Percentiles rank a stretch among this genome's conserved stretches.
These are phyloP conservation scores for Melanomma pulvis-pyrius DNA, from an alignment of 495 filamentous ascomycete species.

Conservation along the genomic window DNA sequence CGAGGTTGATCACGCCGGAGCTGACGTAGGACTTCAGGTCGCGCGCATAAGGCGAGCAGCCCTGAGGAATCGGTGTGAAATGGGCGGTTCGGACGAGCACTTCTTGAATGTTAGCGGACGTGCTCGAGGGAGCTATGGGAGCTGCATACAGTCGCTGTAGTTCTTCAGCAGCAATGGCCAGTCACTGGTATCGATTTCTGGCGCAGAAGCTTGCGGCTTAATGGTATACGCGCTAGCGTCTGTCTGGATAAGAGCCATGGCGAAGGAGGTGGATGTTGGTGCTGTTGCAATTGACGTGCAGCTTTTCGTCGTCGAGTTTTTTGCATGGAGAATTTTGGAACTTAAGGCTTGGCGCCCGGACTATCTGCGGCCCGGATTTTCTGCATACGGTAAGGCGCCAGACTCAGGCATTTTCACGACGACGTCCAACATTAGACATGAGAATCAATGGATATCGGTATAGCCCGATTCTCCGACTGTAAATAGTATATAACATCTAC, in stretches of 20 bases:
- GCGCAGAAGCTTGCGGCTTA: conserved; percentile 77
- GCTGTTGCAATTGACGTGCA: not conserved
- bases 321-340: conserved; percentile 6
- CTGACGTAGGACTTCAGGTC: conserved; percentile 94
- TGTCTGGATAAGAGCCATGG: conserved; percentile 64
- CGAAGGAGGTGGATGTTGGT: conserved; percentile 17
- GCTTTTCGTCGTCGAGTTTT: conserved; percentile 10
- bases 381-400: not conserved
- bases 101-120: conserved; percentile 41
- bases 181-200: conserved; percentile 71
- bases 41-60: conserved; percentile 81
- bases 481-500: too few species aligned
- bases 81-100: conserved; percentile 87
- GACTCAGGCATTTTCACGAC: not conserved
- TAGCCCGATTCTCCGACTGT: too few species aligned
- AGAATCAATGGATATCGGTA: too few species aligned
- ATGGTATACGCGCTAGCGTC: conserved; percentile 77
- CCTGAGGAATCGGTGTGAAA: conserved; percentile 90
- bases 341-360: not conserved
- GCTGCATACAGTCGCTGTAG: conserved; percentile 71
- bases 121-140: not conserved
- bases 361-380: not conserved
- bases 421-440: too few species aligned
- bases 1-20: conserved; percentile 96
- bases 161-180: conserved; percentile 94